Evolutionary conservation across 441 rosid genomes (phyloP), one percentile per base, ranked within the genome.

Genomic region (Biscutella auriculata): DNA sequence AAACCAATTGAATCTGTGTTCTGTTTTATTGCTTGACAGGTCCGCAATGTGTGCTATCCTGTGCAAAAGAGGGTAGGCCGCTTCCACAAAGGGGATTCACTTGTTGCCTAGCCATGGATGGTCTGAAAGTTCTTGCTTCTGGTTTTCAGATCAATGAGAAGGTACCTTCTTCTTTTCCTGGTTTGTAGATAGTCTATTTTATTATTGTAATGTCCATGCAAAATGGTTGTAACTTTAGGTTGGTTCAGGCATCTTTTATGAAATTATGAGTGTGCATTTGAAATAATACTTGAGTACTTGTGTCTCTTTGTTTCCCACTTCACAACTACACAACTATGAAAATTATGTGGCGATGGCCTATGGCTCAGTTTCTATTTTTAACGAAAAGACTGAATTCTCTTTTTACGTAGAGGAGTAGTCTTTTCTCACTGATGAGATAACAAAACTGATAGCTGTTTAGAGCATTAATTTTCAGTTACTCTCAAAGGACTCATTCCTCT

Each of bases 71-170:
- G 59, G 81, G 83, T 46, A 80, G 82, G 72, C 39, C 76, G 5
- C 59, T 90, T 4, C 99, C 97, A 14, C 80, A 79, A 63, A 82
- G 80, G 62, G 86, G 76, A 6, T 94, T 81, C 71, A 80, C 87
- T 70, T 94, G 99, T 70, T 90, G 99, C 71, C 84, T 94, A 66
- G 99, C 95, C 1, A 84, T 90, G 97, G 95, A 90, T 68, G 95
- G 98, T 60, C 75, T 82, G 68, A 88, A 83, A 75, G 79, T 95
- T 63, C 82, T 88, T 46, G 94, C 87, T 25, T 88, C 99, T 60
- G 99, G 99, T 33, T 91, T 91, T 66, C 82, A 82, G 60, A 69
- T 67, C 46, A 81, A 77, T 52, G 99, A 95, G 67, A 90, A 94
- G 99, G 99, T 90, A 67, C 44, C 23, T 46, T 47, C 44, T 10